Evolutionary conservation across 345 rosid genomes (phyloP), one percentile per base, ranked within the genome.

Genomic region (Rhodamnia rubescens): DNA sequence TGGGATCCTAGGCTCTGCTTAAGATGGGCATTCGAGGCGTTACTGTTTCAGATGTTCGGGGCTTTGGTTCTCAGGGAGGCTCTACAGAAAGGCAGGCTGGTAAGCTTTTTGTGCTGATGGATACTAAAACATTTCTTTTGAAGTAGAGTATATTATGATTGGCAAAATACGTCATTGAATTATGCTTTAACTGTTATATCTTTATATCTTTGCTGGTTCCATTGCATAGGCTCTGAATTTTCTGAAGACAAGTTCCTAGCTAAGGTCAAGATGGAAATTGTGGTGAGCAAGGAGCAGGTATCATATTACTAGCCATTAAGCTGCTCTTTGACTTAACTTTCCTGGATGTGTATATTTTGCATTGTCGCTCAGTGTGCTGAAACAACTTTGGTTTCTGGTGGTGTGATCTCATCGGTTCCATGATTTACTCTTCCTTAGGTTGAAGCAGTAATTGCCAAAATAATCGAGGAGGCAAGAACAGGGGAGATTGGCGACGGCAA

Each of bases 401-500:
- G 36, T 50, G 74, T 61, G 32, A 58, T 21, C 53, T 50, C 49
- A n/a, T 58, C 42, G 14, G 81, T 61, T 61, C 40, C 54, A 44
- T 69, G 32, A 40, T 74, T 83, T 57, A 50, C 52, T 82, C 86
- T 86, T 80, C 83, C 85, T 54, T 81, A 96, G 99, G 97, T 95
- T 82, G 97, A 96, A 90, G 94, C 89, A n/a, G 98, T 95, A 59
- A 91, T 93, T 87, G 91, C 86, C 74, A 93, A 92, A 75, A 92
- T 96, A 82, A 91, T 94, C 40, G 93, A 92, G 87, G 95, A 92
- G 89, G 94, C 96, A 69, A 92, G 95, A 85, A 95, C 96, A 0
- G 98, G 98, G 86, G 98, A 96, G 92, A 94, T 95, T 86, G 99
- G 99, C 40, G 98, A 95, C 57, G 96, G 97, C 88, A 96, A 96